Conservation (phyloP, 805 yeast species). For the Cyberlindnera mississippiensis region DNA sequence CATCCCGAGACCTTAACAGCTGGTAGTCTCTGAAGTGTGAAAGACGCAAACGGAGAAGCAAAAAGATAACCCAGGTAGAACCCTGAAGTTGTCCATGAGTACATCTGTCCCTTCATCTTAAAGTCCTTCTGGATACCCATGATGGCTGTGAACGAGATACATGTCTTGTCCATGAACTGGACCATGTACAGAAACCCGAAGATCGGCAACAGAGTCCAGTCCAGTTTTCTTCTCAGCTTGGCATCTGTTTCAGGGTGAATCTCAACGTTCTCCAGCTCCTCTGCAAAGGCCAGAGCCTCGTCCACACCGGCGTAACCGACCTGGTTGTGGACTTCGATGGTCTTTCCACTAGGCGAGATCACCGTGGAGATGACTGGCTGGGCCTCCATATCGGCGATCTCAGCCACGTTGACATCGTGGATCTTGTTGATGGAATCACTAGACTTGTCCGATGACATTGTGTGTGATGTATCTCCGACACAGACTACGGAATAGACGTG, state of each 20-base stretch:
- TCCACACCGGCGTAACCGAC: slow-evolving; percentile 21
- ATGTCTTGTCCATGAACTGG: slow-evolving; percentile 41
- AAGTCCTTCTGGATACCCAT: slow-evolving; percentile 38
- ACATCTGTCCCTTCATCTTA: slow-evolving; percentile 38
- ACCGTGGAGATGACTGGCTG: slow-evolving; percentile 13
- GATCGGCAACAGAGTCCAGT: slow-evolving; percentile 33
- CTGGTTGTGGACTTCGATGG: slow-evolving; percentile 6
- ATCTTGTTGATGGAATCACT: slow-evolving; percentile 6
- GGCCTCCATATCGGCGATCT: slow-evolving; percentile 9
- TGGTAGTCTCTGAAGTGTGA: slow-evolving; percentile 46
- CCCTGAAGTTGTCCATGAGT: slow-evolving; percentile 45
- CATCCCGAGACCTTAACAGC: slow-evolving; percentile 33
- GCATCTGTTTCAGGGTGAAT: slow-evolving; percentile 29
- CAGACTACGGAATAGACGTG: too few relatives aligned
- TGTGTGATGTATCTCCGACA: too few relatives aligned
- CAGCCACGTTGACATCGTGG: slow-evolving; percentile 9
- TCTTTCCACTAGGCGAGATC: slow-evolving; percentile 13
- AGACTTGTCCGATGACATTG: too few relatives aligned
- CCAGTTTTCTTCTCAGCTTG: slow-evolving; percentile 36
- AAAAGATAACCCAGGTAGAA: slow-evolving; percentile 55
- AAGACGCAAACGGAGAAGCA: slow-evolving; percentile 40
- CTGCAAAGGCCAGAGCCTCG: slow-evolving; percentile 13
- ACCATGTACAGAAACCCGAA: slow-evolving; percentile 28
- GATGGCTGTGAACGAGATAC: slow-evolving; percentile 40
- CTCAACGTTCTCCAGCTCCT: slow-evolving; percentile 12